Evolutionary conservation across 2,329 filamentous ascomycete species (phyloP), one percentile per base, ranked within the genome.

Genomic region (Penicillium sp.): DNA sequence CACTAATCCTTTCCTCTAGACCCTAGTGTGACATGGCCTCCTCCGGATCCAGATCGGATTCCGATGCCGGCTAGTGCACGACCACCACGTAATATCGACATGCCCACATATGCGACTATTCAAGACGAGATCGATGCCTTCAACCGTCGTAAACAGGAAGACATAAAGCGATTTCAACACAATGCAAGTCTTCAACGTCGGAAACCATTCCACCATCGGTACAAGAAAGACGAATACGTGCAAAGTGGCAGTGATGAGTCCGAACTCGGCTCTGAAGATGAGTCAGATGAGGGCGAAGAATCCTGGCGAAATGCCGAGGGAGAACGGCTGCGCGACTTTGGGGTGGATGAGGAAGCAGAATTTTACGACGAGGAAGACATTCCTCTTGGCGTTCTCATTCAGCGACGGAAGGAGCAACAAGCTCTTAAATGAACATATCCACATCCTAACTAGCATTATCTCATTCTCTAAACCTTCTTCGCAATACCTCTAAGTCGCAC

Each of bases 341-440:
- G 84, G 0, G 82, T 87, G 3, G 84, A 87, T 62, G 84, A 86
- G 65, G 82, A 84, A 29, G 77, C 78, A 1, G 84, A 86, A 58
- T 86, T 86, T 53, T 85, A 84, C 61, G 84, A 85, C 58, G 80
- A 83, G 53, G 84, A 87, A 56, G 79, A 86, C 62, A 66, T 86
- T 13, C 84, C 84, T 2, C 67, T 87, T 46, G 78, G 77, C 5
- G 74, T 84, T 56, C 65, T 87, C 11, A 71, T 86, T 50, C 68
- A 71, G 48, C 70, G 73, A 52, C 69, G 74, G 39, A 61, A 59
- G 51, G 61, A 67, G 47, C 35, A 52, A 14, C 14, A 44, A 19
- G 39, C 46, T 34, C 10, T n/a, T 10, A 42, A 45, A 45, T 46
- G 32, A 50, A n/a, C 3, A 23, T 3, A 23, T 23, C 14, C 10